phyloP scores from a whole-genome alignment of 768 basidiomycete species.

The Suillus decipiens region DNA sequence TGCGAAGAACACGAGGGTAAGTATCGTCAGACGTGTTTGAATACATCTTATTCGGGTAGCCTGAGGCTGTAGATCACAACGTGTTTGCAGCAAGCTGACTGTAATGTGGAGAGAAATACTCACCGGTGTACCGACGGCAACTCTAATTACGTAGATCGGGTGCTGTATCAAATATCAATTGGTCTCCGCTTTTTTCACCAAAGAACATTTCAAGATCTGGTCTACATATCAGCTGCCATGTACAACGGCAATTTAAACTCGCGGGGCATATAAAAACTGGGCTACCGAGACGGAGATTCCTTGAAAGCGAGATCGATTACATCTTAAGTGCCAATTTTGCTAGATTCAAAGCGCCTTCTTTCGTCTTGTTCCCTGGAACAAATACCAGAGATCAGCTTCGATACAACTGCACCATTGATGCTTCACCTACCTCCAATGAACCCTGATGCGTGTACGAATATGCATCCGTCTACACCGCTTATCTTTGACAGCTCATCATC shows the following conservation, averaged over 20 bases:
- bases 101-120: background rate
- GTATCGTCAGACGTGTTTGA: background rate
- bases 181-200: conserved; percentile 1
- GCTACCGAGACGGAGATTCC: conserved; percentile 7
- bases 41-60: background rate
- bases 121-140: background rate
- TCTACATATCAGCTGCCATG: background rate
- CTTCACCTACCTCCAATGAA: conserved; percentile 84
- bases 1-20: conserved; percentile 35
- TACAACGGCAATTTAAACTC: conserved; percentile 5
- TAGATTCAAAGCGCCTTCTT: conserved; percentile 82
- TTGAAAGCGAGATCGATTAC: conserved; percentile 20
- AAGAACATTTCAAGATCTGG: conserved; percentile 1
- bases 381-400: conserved; percentile 5
- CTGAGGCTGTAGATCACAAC: conserved; percentile 5
- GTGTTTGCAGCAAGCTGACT: conserved; percentile 6
- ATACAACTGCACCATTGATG: conserved; percentile 11
- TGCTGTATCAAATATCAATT: background rate
- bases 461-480: conserved; percentile 77
- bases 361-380: conserved; percentile 78
- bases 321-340: conserved; percentile 64
- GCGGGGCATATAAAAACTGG: conserved; percentile 1
- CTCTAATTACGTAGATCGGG: background rate
- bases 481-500: conserved; percentile 77
- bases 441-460: conserved; percentile 95